A percentile compares a stretch with the other conserved stretches of the same genome.
phyloP scores from a whole-genome alignment of 2,329 filamentous ascomycete genomes.

The Apiospora hydei region DNA sequence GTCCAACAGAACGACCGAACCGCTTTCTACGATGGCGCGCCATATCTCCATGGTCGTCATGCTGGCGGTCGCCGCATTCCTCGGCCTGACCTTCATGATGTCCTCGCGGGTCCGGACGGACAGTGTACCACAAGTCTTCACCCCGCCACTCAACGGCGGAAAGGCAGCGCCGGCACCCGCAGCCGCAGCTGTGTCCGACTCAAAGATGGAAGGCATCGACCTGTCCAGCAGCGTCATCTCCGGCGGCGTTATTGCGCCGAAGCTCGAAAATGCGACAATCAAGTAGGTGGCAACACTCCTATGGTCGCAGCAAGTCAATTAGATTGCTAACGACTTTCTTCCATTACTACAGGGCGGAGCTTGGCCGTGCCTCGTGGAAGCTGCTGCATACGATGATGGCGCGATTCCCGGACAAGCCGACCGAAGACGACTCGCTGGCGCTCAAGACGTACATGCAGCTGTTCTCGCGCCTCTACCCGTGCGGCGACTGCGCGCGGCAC shows the following conservation, averaged over 20 bases:
- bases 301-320: background rate
- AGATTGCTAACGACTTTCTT: constrained; percentile 25
- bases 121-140: constrained; percentile 32
- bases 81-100: constrained; percentile 66
- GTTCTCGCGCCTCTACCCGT: constrained; percentile 74
- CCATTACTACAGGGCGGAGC: constrained; percentile 58
- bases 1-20: background rate
- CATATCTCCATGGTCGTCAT: constrained; percentile 62
- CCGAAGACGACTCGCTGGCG: constrained; percentile 66
- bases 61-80: constrained; percentile 61
- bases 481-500: constrained; percentile 73
- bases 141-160: constrained; percentile 31
- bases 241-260: constrained; percentile 78
- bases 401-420: constrained; percentile 71
- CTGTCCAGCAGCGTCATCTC: constrained; percentile 61
- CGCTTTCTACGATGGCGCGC: constrained; percentile 54
- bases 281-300: constrained; percentile 60
- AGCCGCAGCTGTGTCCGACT: constrained; percentile 30
- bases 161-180: constrained; percentile 25
- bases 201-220: constrained; percentile 48
- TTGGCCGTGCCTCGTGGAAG: constrained; percentile 74
- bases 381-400: constrained; percentile 76
- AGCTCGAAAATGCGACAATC: constrained; percentile 81
- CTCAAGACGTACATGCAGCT: constrained; percentile 71
- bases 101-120: constrained; percentile 49